Percentiles rank a stretch among this genome's conserved stretches.
These are phyloP conservation scores for Kalanchoe fedtschenkoi DNA, from an alignment of 164 flowering plant species.

Conservation along the genomic window DNA sequence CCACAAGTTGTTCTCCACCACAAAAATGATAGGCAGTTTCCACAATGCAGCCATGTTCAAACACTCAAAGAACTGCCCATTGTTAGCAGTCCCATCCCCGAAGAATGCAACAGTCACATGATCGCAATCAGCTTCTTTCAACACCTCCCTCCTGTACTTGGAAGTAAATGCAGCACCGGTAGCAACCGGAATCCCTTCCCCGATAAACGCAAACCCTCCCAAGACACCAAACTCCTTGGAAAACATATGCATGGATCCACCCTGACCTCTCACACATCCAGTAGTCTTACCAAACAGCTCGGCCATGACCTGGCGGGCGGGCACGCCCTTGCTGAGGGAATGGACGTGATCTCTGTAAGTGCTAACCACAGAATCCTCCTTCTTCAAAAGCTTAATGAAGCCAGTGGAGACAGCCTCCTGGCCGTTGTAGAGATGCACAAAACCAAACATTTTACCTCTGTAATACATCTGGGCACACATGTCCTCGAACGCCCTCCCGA, in stretches of 20 bases:
- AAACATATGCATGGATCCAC: conserved; percentile 99
- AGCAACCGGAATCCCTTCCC: conserved; percentile 93
- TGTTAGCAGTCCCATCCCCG: conserved; percentile 89
- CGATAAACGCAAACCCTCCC: conserved; percentile 96
- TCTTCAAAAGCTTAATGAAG: conserved; percentile 69
- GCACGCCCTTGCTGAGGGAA: conserved; percentile 82
- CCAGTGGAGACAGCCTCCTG: conserved; percentile 96
- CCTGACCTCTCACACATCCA: conserved; percentile 95
- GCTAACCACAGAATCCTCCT: conserved; percentile 62
- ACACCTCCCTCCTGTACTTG: conserved; percentile 68
- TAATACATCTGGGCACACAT: conserved; percentile 99
- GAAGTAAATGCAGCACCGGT: conserved; percentile 86
- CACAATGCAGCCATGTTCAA: conserved; percentile 94
- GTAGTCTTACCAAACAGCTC: conserved; percentile 90
- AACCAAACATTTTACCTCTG: conserved; percentile 91
- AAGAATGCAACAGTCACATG: conserved; percentile 77
- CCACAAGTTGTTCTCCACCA: conserved; percentile 97
- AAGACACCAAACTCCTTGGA: conserved; percentile 77
- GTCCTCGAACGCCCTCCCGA: conserved; percentile 84
- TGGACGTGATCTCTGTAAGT: conserved; percentile 94
- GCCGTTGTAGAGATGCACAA: conserved; percentile 89
- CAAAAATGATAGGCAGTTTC: conserved; percentile 90
- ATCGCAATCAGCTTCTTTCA: conserved; percentile 61
- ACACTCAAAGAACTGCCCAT: conserved; percentile 95
- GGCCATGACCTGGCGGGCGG: conserved; percentile 80